Conservation (phyloP, 805 yeast species). For the Kazachstania bromeliacearum region DNA sequence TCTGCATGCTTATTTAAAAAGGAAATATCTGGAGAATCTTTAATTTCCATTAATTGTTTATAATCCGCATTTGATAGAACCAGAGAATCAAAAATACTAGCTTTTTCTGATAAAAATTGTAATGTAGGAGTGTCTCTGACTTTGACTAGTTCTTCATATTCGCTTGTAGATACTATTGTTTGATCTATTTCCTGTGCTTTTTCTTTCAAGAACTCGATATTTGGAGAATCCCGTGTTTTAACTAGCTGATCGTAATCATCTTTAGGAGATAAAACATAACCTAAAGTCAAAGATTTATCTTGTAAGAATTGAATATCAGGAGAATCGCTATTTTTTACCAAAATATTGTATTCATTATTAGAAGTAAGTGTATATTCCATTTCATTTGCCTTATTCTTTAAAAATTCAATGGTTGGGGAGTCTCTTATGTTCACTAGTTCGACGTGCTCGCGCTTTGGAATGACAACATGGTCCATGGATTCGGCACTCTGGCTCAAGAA, state of each 20-base stretch:
- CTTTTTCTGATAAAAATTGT: conserved; percentile 1
- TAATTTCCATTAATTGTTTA: conserved; percentile 1
- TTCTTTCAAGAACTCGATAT: background rate
- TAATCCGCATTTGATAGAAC: too few relatives aligned
- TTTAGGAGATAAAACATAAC: background rate
- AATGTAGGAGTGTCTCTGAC: background rate
- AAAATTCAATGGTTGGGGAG: conserved; percentile 13
- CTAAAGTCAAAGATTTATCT: background rate
- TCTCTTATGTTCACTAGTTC: background rate
- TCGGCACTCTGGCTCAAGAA: conserved; percentile 21
- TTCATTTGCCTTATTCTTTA: conserved; percentile 1
- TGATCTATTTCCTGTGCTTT: background rate
- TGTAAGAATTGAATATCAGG: background rate
- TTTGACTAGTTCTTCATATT: background rate
- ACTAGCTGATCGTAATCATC: background rate
- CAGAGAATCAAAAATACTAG: too few relatives aligned
- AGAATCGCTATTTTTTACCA: background rate
- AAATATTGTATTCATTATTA: background rate
- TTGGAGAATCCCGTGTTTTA: background rate
- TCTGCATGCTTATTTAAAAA: conserved; percentile 5
- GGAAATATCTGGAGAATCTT: conserved; percentile 1
- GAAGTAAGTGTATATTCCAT: background rate
- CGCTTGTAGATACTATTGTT: background rate
- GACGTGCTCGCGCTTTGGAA: background rate
- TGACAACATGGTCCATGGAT: background rate